phyloP scores from a whole-genome alignment of 2,329 filamentous ascomycete species.

The Penicillium janthinellum region DNA sequence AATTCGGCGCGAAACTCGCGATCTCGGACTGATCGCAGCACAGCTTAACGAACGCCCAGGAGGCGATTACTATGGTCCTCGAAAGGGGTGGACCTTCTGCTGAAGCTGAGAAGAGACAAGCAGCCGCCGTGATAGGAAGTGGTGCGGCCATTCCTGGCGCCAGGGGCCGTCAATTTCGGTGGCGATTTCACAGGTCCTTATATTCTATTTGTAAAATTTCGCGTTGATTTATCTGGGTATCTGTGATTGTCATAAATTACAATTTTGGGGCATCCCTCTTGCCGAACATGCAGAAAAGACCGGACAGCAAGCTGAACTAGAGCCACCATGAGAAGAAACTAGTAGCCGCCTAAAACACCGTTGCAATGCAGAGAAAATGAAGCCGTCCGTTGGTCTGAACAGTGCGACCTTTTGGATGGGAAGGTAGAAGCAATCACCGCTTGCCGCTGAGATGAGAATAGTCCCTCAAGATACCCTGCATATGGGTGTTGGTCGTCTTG shows the following conservation, averaged over 20 bases:
- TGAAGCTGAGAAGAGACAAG: too few relatives aligned
- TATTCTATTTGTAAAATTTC: background rate
- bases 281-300: background rate
- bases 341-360: constrained; percentile 17
- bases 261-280: background rate
- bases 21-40: too few relatives aligned
- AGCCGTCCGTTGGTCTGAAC: background rate
- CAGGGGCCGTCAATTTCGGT: too few relatives aligned
- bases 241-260: background rate
- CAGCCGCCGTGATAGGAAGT: too few relatives aligned
- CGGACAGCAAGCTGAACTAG: background rate
- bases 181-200: too few relatives aligned
- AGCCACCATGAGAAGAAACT: background rate
- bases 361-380: constrained; percentile 23
- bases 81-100: too few relatives aligned
- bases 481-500: constrained; percentile 86
- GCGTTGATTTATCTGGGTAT: background rate
- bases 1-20: too few relatives aligned
- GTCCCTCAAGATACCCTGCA: constrained; percentile 79
- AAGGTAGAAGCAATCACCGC: constrained; percentile 28
- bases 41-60: too few relatives aligned
- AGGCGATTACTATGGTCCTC: too few relatives aligned
- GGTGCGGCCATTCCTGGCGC: too few relatives aligned
- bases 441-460: constrained; percentile 54
- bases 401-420: background rate